Conservation (phyloP, 2,329 filamentous ascomycete species). For the Botrytis sinoallii region DNA sequence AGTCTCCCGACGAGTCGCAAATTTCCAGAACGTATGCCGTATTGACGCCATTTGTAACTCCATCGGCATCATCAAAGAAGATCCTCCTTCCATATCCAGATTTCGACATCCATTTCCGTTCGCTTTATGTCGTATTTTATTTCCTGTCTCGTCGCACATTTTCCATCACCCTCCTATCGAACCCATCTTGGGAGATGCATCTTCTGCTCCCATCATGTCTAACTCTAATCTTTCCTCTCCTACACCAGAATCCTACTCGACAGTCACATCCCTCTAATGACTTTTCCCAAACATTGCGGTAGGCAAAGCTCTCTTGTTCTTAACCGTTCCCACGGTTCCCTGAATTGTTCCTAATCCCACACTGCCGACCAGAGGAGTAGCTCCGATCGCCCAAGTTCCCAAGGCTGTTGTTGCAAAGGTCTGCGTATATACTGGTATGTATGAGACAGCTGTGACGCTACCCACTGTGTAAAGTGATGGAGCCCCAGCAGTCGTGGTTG, state of each 20-base stretch:
- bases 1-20: not conserved
- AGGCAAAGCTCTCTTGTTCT: constrained; percentile 16
- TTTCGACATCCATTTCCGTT: not conserved
- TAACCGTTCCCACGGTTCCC: constrained; percentile 23
- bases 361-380: constrained; percentile 29
- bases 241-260: too few relatives aligned
- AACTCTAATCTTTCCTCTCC: not conserved
- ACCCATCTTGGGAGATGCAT: not conserved
- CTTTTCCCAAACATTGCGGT: not conserved
- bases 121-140: not conserved
- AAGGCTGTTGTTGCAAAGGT: constrained; percentile 35
- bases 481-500: not conserved
- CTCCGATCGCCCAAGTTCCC: constrained; percentile 33
- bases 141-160: not conserved
- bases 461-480: constrained; percentile 8
- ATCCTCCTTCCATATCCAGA: too few relatives aligned
- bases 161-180: not conserved
- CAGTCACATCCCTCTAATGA: not conserved
- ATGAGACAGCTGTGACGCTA: not conserved
- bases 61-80: not conserved
- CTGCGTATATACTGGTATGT: constrained; percentile 27
- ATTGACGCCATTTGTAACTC: not conserved
- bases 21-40: not conserved
- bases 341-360: constrained; percentile 33
- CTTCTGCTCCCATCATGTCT: not conserved